Evolutionary conservation across 441 rosid species (phyloP), one percentile per base, ranked within the genome.

Genomic region (Capsella rubella): DNA sequence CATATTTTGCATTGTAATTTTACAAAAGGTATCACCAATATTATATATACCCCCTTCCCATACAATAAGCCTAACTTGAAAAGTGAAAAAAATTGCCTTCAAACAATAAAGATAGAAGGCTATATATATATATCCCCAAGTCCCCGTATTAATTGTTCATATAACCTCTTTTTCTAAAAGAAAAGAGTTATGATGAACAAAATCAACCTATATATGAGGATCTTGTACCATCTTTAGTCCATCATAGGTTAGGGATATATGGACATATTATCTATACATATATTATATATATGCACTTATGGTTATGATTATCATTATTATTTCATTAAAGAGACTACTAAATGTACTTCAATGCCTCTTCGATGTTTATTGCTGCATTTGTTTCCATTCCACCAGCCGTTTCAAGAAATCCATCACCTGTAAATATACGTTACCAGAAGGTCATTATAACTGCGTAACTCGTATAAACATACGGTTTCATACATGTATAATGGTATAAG

Each of bases 341-440:
- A 39, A 71, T 34, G 5, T 28, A 66, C 50, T 39, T 42, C 46
- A 65, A n/a, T 51, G 56, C 5, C 27, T 45, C 18, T 8, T 80
- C 52, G 37, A 64, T 18, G 75, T 71, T 60, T 58, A 59, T 45
- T 74, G 9, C 10, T 82, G 60, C 35, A 61, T 51, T 55, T 75
- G 80, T 75, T 93, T 89, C 93, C 97, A 87, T 52, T 86, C 84
- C 6, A 87, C 91, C 84, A 94, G 71, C 25, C 93, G 85, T 75
- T 73, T 73, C 80, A 94, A 73, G 79, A 94, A 94, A 47, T 82
- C 84, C 95, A 73, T 73, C 40, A 78, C 81, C 81, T 78, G 69
- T 28, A 46, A 3, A 35, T 45, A 78, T 43, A 45, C 45, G 14
- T 43, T 35, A 72, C 16, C 15, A 51, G 28, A 71, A 50, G 8